Percentiles rank a stretch among this genome's conserved stretches.
These are phyloP conservation scores for Phaseolus coccineus DNA, from an alignment of 331 rosid genomes.

Conservation along the genomic window DNA sequence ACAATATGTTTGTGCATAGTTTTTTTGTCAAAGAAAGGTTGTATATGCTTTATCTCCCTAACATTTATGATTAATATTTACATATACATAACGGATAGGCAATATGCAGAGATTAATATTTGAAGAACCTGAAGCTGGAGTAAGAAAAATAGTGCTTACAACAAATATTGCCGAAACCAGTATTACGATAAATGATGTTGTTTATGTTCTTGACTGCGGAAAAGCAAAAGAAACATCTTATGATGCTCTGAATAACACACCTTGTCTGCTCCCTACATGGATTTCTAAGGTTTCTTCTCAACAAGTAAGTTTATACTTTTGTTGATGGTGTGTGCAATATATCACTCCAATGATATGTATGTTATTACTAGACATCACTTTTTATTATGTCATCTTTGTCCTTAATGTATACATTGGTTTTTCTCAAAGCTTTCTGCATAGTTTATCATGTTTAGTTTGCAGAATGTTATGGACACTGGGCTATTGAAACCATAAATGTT, in stretches of 20 bases:
- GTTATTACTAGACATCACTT: constrained; percentile 13
- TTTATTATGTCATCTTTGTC: not conserved
- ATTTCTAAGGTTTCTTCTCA: constrained; percentile 95
- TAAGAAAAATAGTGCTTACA: constrained; percentile 91
- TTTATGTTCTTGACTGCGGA: constrained; percentile 94
- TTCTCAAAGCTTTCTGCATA: too few species aligned
- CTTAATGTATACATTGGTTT: too few species aligned
- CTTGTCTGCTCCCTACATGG: constrained; percentile 99
- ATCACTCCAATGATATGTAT: constrained; percentile 6
- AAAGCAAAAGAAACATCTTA: constrained; percentile 98
- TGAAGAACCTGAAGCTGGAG: constrained; percentile 80
- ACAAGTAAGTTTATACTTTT: constrained; percentile 76
- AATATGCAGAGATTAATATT: constrained; percentile 88
- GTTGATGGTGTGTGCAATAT: constrained; percentile 44
- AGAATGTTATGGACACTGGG: not conserved
- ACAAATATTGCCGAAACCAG: constrained; percentile 99
- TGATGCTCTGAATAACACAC: constrained; percentile 96
- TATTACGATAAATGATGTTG: constrained; percentile 92
- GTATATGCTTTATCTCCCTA: constrained; percentile 26
- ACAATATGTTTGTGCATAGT: constrained; percentile 21
- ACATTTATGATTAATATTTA: constrained; percentile 31
- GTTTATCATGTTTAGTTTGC: too few species aligned
- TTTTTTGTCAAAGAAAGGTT: not conserved
- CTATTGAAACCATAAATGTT: constrained; percentile 24
- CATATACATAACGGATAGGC: constrained; percentile 40